Evolutionary conservation across 1,139 yeast species (phyloP), one percentile per base, ranked within the genome.

Genomic region (Candida glucosophila): DNA sequence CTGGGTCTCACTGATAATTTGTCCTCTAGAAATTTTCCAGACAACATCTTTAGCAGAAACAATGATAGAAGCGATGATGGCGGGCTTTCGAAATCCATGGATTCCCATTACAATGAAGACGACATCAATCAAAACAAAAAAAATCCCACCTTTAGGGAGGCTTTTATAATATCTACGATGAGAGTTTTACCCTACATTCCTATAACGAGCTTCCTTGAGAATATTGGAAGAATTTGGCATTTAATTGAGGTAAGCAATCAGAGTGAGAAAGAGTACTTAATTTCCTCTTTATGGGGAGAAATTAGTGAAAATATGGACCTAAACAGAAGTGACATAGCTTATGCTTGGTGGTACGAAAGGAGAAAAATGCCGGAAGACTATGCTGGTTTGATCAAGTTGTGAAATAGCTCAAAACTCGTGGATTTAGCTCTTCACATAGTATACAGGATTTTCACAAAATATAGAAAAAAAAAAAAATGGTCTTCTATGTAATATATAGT

Each of bases 321-420:
- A 30, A 71, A 72, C 35, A 55, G 81, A 35, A 70, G 78, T 4
- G 76, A 71, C 28, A 39, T 75, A 20, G 90, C 78, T 3, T 67
- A 76, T 29, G 50, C 55, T 17, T 80, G 88, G 86, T 80, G 81
- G 80, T 74, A 70, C 36, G 49, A 44, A 22, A 33, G 26, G 2
- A 39, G 39, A 26, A 29, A 25, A 14, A 33, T 43, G 4, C 42
- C 52, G 7, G 33, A 36, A 20, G 14, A 10, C n/a, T n/a, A n/a
- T n/a, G n/a, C n/a, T n/a, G n/a, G n/a, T n/a, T n/a, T n/a, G n/a
- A n/a, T n/a, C n/a, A n/a, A n/a, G n/a, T n/a, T n/a, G n/a, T n/a
- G n/a, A n/a, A n/a, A n/a, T n/a, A n/a, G n/a, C n/a, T n/a, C n/a
- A n/a, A n/a, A n/a, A n/a, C n/a, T n/a, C n/a, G n/a, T n/a, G n/a